Evolutionary conservation across 2,329 filamentous ascomycete species (phyloP).

Genomic region (Bipolaris zeicola): DNA sequence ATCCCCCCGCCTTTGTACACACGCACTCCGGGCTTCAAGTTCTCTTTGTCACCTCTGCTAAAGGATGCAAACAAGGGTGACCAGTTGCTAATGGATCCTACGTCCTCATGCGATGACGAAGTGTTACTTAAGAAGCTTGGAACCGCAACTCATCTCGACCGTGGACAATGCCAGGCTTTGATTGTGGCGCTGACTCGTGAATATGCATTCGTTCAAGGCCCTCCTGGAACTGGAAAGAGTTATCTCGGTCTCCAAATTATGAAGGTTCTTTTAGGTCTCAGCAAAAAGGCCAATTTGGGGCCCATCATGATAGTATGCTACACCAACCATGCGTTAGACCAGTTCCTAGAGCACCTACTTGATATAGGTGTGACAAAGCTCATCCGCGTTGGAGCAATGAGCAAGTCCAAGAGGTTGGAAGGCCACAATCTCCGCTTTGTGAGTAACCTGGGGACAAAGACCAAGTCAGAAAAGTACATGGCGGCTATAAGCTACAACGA

Average conservation of each 20-base stretch:
- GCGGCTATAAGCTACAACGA: slow-evolving; percentile 17
- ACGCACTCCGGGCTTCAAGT: slow-evolving; percentile 24
- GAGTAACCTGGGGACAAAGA: slow-evolving; percentile 24
- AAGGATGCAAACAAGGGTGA: background rate
- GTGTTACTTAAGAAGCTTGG: slow-evolving; percentile 21
- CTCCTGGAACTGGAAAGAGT: slow-evolving; percentile 72
- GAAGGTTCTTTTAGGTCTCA: slow-evolving; percentile 58
- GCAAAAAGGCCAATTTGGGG: slow-evolving; percentile 44
- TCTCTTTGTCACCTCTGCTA: slow-evolving; percentile 25
- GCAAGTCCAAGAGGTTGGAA: slow-evolving; percentile 60
- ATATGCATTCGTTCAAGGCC: slow-evolving; percentile 70
- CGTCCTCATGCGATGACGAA: slow-evolving; percentile 21
- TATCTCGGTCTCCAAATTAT: slow-evolving; percentile 66
- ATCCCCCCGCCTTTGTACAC: slow-evolving; percentile 39
- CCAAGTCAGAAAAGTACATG: slow-evolving; percentile 21
- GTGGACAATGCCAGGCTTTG: slow-evolving; percentile 57
- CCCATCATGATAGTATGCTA: slow-evolving; percentile 56
- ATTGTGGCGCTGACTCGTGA: slow-evolving; percentile 59
- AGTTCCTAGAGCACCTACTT: slow-evolving; percentile 65
- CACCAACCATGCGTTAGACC: slow-evolving; percentile 62
- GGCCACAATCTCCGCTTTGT: slow-evolving; percentile 56
- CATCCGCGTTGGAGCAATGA: slow-evolving; percentile 66
- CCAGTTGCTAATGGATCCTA: slow-evolving; percentile 15
- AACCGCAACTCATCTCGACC: slow-evolving; percentile 53
- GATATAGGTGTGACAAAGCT: slow-evolving; percentile 57